Conservation (phyloP, 176 grass and related monocot genomes). For the Chrysopogon serrulatus region DNA sequence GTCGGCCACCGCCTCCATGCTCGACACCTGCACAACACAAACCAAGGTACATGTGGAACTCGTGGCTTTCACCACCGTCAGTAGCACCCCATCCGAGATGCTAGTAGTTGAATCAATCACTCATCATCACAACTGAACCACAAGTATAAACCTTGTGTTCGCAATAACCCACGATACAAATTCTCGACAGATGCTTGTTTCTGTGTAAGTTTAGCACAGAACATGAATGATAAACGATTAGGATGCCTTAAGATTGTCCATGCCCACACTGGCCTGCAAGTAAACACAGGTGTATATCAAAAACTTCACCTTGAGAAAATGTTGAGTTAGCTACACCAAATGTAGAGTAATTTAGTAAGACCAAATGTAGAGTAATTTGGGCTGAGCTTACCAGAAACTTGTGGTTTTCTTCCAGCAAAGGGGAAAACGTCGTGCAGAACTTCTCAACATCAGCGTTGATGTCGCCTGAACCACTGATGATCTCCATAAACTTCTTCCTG, state of each 20-base stretch:
- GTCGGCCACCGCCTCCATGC: too few species aligned
- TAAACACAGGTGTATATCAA: background rate
- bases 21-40: too few species aligned
- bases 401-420: constrained; percentile 70
- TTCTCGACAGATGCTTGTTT: background rate
- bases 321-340: background rate
- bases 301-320: background rate
- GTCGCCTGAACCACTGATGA: constrained; percentile 64
- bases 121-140: too few species aligned
- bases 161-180: background rate
- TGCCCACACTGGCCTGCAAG: constrained; percentile 57
- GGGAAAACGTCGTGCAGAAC: constrained; percentile 56
- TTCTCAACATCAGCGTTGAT: constrained; percentile 63
- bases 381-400: constrained; percentile 59
- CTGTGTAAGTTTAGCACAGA: background rate
- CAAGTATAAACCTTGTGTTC: too few species aligned
- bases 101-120: too few species aligned
- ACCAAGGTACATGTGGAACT: too few species aligned
- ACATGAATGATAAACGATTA: background rate
- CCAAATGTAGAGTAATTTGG: background rate
- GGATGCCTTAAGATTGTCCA: constrained; percentile 76
- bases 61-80: too few species aligned
- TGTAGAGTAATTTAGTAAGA: background rate
- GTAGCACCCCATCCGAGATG: too few species aligned
- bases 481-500: constrained; percentile 86